phyloP scores from a whole-genome alignment of 129 eudicot species.

The Chrysanthemum lavandulifolium region DNA sequence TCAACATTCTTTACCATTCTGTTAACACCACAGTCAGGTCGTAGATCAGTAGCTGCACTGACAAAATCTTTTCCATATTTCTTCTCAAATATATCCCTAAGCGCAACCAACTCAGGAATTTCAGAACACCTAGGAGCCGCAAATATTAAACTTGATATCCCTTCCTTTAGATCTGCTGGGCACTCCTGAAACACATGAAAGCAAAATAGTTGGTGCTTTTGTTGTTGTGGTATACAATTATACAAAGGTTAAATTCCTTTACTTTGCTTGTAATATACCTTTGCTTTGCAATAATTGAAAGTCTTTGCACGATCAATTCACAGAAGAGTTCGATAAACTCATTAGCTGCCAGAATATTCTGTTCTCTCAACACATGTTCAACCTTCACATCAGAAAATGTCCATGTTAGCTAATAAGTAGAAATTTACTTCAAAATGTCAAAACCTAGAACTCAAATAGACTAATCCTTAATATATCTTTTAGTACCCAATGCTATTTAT shows the following conservation, averaged over 20 bases:
- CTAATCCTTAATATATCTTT: too few species aligned
- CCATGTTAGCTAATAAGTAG: slow-evolving; percentile 1
- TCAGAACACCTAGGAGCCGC: slow-evolving; percentile 97
- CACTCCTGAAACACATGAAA: slow-evolving; percentile 56
- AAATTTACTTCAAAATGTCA: neutral
- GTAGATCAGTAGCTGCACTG: slow-evolving; percentile 86
- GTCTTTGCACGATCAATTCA: slow-evolving; percentile 81
- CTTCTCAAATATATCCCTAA: slow-evolving; percentile 76
- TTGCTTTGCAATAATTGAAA: slow-evolving; percentile 80
- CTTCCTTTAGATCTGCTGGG: slow-evolving; percentile 89
- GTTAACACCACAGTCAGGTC: slow-evolving; percentile 92
- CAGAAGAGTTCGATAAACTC: slow-evolving; percentile 97
- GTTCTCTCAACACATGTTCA: slow-evolving; percentile 96
- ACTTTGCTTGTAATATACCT: slow-evolving; percentile 33
- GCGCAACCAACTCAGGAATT: slow-evolving; percentile 80
- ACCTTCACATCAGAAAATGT: slow-evolving; percentile 40
- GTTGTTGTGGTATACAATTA: neutral
- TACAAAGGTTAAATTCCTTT: neutral
- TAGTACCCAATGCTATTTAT: neutral
- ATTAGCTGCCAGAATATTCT: slow-evolving; percentile 91
- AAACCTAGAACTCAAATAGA: neutral
- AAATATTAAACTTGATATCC: slow-evolving; percentile 84
- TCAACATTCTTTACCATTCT: slow-evolving; percentile 55
- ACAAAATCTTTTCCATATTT: slow-evolving; percentile 97
- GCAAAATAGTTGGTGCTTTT: slow-evolving; percentile 15